phyloP scores from a whole-genome alignment of 148 eudicot genomes.

The Amaranthus cruentus region DNA sequence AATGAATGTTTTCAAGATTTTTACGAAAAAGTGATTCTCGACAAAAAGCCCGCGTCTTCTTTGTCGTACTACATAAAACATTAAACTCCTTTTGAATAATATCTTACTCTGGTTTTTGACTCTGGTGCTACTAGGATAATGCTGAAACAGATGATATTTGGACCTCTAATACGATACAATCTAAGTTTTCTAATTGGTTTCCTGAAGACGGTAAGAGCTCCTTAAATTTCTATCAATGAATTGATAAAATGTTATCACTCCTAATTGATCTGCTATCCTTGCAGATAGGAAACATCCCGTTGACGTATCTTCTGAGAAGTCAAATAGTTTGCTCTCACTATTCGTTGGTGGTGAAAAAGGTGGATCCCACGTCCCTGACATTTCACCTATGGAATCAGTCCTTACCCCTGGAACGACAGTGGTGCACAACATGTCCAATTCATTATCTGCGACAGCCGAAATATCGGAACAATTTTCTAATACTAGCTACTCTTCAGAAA shows the following conservation, averaged over 20 bases:
- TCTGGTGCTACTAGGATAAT: conserved; percentile 33
- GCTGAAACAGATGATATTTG: conserved; percentile 41
- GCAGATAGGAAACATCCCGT: conserved; percentile 47
- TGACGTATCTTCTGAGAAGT: conserved; percentile 35
- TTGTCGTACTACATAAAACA: not conserved
- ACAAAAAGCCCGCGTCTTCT: too few relatives aligned
- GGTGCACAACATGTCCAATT: conserved; percentile 23
- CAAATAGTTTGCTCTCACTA: conserved; percentile 64
- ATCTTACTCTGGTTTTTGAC: not conserved
- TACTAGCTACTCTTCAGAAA: conserved; percentile 32
- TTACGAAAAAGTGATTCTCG: too few relatives aligned
- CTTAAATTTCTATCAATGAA: not conserved
- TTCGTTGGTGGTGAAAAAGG: conserved; percentile 66
- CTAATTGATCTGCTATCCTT: not conserved
- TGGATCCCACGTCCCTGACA: conserved; percentile 32
- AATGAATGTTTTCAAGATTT: too few relatives aligned
- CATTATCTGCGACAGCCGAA: conserved; percentile 32
- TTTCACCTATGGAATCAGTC: conserved; percentile 18
- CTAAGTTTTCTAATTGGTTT: conserved; percentile 90
- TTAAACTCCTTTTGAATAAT: not conserved
- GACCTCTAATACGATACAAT: conserved; percentile 42
- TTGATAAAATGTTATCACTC: not conserved
- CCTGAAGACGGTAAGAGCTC: conserved; percentile 61
- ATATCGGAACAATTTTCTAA: conserved; percentile 31
- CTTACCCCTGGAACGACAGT: conserved; percentile 25